These are phyloP conservation scores for Albizia julibrissin DNA, from an alignment of 306 rosid genomes.

Conservation along the genomic window DNA sequence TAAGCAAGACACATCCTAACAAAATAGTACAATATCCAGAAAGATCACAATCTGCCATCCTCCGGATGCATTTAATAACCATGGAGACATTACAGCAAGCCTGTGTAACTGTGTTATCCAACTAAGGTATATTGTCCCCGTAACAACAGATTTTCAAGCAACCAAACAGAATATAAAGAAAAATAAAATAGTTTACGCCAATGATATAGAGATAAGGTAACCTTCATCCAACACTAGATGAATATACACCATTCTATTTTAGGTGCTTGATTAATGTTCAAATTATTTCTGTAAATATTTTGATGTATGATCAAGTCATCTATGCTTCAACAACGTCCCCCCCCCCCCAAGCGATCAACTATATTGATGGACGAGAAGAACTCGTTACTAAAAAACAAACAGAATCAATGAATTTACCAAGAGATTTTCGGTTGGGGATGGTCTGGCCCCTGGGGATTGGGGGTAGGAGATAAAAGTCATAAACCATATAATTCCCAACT, in stretches of 20 bases:
- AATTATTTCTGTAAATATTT: slow-evolving; percentile 21
- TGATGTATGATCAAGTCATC: neutral
- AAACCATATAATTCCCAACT: neutral
- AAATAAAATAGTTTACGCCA: neutral
- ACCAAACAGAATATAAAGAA: neutral
- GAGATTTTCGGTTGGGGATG: neutral
- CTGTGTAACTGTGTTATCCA: neutral
- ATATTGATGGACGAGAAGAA: neutral
- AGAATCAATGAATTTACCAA: neutral
- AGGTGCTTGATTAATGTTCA: neutral
- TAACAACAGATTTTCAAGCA: neutral
- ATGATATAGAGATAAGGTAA: neutral
- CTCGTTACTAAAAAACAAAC: neutral
- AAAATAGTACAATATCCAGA: neutral
- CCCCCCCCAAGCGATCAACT: neutral
- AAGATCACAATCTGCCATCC: neutral
- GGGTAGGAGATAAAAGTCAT: neutral
- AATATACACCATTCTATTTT: neutral
- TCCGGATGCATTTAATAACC: neutral
- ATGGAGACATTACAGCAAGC: neutral
- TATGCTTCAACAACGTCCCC: neutral
- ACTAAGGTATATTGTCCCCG: neutral
- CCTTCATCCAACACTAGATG: neutral
- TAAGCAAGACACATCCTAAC: slow-evolving; percentile 1
- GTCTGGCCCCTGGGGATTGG: neutral